Evolutionary conservation across 2,329 filamentous ascomycete species (phyloP), one percentile per base, ranked within the genome.

Genomic region (Fusarium sp.): DNA sequence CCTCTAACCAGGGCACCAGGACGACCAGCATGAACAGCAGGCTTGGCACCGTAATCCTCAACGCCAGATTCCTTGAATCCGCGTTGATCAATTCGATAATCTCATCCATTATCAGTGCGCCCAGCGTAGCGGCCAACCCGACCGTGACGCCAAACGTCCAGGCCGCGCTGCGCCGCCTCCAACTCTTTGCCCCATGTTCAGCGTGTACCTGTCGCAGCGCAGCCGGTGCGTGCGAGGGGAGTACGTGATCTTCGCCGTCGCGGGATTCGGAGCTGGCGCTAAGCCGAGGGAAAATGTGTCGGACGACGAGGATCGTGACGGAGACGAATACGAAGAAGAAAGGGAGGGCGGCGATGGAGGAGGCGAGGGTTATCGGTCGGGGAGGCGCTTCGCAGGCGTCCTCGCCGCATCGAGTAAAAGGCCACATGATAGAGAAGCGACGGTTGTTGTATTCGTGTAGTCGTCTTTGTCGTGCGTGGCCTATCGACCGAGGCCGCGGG

Each of bases 101-200:
- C 82, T 97, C 95, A 77, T 94, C 95, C 10, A 97, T 88, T 54
- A 97, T 93, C 74, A 97, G 84, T 82, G 95, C 92, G 4, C 91
- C 94, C 54, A 97, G 86, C 2, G 96, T 93, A 40, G 92, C 89
- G 7, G 94, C 93, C 10, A 97, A 87, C 1, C 91, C 94, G 38
- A 97, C 90, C 11, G 94, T 97, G 1, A 91, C 88, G 8, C 93
- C 91, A 81, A 97, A 97, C 2, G 93, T 91, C 66, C 88, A 83
- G 16, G 91, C 91, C 2, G 91, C 88, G 14, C 88, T 80, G 27
- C 86, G 84, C 45, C 88, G 83, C 58, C 87, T 83, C 69, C 86
- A 78, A 45, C 86, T 89, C 78, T 88, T 89, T 31, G 85, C 80
- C 40, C 86, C 88, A 78, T 91, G 88, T 77, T 90, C 89, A 25